Conservation (phyloP, 345 rosid genomes). For the Kandelia obovata region DNA sequence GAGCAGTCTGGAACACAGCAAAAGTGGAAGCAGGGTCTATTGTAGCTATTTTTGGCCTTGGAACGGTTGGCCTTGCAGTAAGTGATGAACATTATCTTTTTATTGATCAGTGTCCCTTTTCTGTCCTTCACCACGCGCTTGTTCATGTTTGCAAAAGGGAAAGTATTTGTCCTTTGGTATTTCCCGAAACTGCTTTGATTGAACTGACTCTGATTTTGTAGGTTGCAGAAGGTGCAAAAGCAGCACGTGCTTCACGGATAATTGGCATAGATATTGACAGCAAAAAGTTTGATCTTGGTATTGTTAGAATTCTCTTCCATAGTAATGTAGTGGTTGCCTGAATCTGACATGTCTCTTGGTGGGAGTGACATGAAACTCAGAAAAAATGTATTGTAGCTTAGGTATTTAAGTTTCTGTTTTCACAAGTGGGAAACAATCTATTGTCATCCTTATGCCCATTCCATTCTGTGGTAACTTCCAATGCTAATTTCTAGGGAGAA, state of each 20-base stretch:
- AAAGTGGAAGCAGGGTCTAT: background rate
- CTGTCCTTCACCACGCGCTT: no score
- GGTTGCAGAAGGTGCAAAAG: slow-evolving; percentile 99
- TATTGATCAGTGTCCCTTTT: background rate
- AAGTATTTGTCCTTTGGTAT: background rate
- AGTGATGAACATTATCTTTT: slow-evolving; percentile 22
- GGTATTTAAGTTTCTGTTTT: background rate
- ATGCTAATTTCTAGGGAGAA: background rate
- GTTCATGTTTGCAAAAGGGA: background rate
- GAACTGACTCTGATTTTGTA: slow-evolving; percentile 16
- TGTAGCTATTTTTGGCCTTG: slow-evolving; percentile 80
- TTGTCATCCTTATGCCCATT: background rate
- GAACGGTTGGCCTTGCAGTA: slow-evolving; percentile 98
- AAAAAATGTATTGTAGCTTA: background rate
- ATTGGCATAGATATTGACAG: slow-evolving; percentile 93
- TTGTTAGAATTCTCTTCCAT: background rate
- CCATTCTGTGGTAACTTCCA: background rate
- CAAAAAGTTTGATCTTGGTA: slow-evolving; percentile 73
- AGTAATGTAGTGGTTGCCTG: no score
- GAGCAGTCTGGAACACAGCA: slow-evolving; percentile 5
- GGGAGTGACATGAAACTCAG: no score
- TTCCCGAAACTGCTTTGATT: background rate
- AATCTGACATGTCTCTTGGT: no score
- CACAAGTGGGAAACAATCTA: background rate
- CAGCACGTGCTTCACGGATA: slow-evolving; percentile 93